Evolutionary conservation across 2,329 filamentous ascomycete genomes (phyloP).

Genomic region (Colletotrichum godetiae): DNA sequence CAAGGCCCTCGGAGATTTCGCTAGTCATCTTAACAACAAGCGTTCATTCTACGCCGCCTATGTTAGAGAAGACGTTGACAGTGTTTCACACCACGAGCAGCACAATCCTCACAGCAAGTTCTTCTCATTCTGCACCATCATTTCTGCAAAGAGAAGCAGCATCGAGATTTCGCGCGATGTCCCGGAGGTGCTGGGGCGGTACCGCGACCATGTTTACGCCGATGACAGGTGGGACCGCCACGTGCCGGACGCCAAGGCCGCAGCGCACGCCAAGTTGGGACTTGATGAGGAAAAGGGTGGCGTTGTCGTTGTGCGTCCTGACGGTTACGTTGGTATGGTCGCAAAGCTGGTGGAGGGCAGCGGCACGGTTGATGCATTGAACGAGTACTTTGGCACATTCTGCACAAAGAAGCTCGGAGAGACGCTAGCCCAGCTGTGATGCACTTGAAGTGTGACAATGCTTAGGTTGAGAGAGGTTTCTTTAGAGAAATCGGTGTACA

Average conservation of each 20-base stretch:
- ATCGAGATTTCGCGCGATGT: constrained; percentile 80
- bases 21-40: constrained; percentile 70
- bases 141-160: constrained; percentile 73
- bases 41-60: constrained; percentile 79
- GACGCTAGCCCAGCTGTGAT: constrained; percentile 51
- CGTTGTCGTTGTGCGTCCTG: constrained; percentile 85
- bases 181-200: constrained; percentile 77
- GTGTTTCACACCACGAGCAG: constrained; percentile 79
- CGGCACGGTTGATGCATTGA: constrained; percentile 83
- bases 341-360: constrained; percentile 78
- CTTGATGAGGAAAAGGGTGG: constrained; percentile 79
- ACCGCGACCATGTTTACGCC: constrained; percentile 85
- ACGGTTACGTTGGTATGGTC: constrained; percentile 87
- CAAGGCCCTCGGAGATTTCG: constrained; percentile 77
- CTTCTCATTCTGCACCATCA: constrained; percentile 82
- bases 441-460: background rate
- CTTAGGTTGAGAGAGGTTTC: background rate
- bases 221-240: constrained; percentile 82
- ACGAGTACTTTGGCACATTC: constrained; percentile 84
- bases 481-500: background rate
- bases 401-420: constrained; percentile 68
- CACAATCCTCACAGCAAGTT: constrained; percentile 88
- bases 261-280: constrained; percentile 90
- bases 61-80: constrained; percentile 68
- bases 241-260: constrained; percentile 75